Percentiles rank a stretch among this genome's conserved stretches.
phyloP scores from a whole-genome alignment of 257 asterid genomes.

The Agastache rugosa region DNA sequence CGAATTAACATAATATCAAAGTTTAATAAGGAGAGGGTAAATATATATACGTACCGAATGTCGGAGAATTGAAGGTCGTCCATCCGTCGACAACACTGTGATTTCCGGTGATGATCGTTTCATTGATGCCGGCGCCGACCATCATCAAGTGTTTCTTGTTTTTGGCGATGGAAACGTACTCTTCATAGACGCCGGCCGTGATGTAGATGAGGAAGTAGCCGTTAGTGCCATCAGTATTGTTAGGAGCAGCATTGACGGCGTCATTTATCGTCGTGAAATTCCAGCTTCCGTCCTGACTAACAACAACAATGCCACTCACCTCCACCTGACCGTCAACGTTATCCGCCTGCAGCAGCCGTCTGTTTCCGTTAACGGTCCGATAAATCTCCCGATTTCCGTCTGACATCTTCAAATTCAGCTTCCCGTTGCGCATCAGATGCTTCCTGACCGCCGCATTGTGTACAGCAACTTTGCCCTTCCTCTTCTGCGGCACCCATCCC shows the following conservation, averaged over 20 bases:
- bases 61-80: constrained; percentile 76
- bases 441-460: background rate
- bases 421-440: constrained; percentile 9
- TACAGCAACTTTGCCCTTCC: constrained; percentile 19
- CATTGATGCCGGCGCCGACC: constrained; percentile 80
- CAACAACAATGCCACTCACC: constrained; percentile 62
- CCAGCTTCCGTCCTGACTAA: constrained; percentile 61
- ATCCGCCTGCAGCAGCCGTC: constrained; percentile 57
- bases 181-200: constrained; percentile 70
- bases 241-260: constrained; percentile 70
- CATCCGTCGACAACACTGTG: constrained; percentile 75
- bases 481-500: constrained; percentile 68
- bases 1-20: no score
- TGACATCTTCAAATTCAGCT: constrained; percentile 44
- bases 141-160: constrained; percentile 69
- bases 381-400: constrained; percentile 39
- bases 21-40: no score
- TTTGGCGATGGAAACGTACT: constrained; percentile 61
- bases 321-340: constrained; percentile 38
- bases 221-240: constrained; percentile 41
- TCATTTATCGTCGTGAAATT: constrained; percentile 64
- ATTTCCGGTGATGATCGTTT: constrained; percentile 71
- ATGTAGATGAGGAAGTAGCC: constrained; percentile 71
- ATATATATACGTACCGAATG: constrained; percentile 49
- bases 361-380: constrained; percentile 39